These are phyloP conservation scores for Fusarium hainanense DNA, from an alignment of 2,329 filamentous ascomycete species.

Conservation along the genomic window DNA sequence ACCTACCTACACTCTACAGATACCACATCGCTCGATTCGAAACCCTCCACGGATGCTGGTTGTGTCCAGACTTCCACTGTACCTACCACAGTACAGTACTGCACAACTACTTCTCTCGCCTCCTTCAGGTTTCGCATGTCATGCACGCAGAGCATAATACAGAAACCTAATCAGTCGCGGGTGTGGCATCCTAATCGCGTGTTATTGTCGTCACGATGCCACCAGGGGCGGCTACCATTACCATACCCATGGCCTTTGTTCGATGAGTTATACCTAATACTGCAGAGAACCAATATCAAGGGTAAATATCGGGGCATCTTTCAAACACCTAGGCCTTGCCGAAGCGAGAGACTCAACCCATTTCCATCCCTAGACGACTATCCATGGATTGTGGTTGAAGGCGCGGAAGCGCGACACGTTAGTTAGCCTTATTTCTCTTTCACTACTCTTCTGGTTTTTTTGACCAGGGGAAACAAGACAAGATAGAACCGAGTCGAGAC, in stretches of 20 bases:
- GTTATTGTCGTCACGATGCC: slow-evolving; percentile 45
- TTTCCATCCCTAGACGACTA: slow-evolving; percentile 15
- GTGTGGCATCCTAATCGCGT: slow-evolving; percentile 43
- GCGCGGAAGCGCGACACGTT: slow-evolving; percentile 31
- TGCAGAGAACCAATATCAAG: slow-evolving; percentile 11
- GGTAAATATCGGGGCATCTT: slow-evolving; percentile 7
- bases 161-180: slow-evolving; percentile 45
- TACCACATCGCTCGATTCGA: slow-evolving; percentile 31
- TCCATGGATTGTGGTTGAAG: slow-evolving; percentile 31
- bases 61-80: slow-evolving; percentile 12
- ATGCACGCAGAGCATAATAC: slow-evolving; percentile 27
- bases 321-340: slow-evolving; percentile 20
- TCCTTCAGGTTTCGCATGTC: slow-evolving; percentile 46
- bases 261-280: slow-evolving; percentile 4
- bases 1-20: background rate
- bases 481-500: slow-evolving; percentile 27
- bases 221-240: slow-evolving; percentile 29
- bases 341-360: slow-evolving; percentile 27
- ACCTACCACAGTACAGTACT: background rate
- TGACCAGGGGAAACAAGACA: slow-evolving; percentile 18
- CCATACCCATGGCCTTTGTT: slow-evolving; percentile 25
- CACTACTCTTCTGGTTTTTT: slow-evolving; percentile 12
- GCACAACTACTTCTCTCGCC: slow-evolving; percentile 6
- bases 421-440: slow-evolving; percentile 21
- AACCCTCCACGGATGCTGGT: background rate